These are phyloP conservation scores for Carex myosuroides DNA, from an alignment of 176 grass and related monocot species.

Conservation along the genomic window DNA sequence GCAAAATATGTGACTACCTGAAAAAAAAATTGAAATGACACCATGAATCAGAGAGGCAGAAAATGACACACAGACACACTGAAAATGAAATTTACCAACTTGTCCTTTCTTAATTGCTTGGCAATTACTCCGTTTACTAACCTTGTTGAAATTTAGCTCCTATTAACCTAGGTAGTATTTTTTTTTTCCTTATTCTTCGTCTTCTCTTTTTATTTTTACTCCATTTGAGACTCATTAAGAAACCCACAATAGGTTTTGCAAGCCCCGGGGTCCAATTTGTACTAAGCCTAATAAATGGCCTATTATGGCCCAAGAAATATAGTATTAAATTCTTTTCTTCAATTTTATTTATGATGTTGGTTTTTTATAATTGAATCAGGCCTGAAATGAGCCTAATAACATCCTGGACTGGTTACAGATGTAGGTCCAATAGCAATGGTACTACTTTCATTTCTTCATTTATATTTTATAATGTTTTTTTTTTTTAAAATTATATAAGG, in stretches of 20 bases:
- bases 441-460: too few species aligned
- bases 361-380: too few species aligned
- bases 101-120: constrained; percentile 1
- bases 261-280: neutral
- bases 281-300: neutral
- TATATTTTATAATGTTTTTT: too few species aligned
- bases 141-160: constrained; percentile 1
- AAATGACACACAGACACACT: constrained; percentile 4
- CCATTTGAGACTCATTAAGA: neutral
- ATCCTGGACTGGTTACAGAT: too few species aligned
- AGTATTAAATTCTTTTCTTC: neutral
- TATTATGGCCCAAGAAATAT: neutral
- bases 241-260: neutral
- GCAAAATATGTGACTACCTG: neutral
- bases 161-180: neutral
- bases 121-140: neutral
- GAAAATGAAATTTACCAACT: constrained; percentile 8
- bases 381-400: too few species aligned
- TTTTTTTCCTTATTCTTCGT: neutral
- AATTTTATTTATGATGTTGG: neutral
- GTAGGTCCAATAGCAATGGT: too few species aligned
- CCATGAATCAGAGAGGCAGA: constrained; percentile 3
- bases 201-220: neutral
- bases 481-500: too few species aligned
- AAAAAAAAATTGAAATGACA: neutral